phyloP scores from a whole-genome alignment of 2,329 filamentous ascomycete genomes.

The Colletotrichum karsti region DNA sequence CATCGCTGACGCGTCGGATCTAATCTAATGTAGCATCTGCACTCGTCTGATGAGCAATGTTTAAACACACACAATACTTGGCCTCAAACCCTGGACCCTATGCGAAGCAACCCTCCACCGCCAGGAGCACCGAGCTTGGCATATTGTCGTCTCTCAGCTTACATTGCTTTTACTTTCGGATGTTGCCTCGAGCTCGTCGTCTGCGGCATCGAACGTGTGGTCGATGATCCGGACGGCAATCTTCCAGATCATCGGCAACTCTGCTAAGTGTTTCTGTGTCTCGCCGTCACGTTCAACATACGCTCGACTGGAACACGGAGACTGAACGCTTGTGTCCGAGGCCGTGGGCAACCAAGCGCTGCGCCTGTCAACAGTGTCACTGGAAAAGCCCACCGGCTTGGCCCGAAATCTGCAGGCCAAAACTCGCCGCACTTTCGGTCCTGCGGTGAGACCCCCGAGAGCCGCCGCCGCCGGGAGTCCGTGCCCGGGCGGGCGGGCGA shows the following conservation, averaged over 20 bases:
- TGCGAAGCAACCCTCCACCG: background rate
- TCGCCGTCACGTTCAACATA: background rate
- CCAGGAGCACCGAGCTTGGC: background rate
- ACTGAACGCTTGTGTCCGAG: background rate
- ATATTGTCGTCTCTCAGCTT: background rate
- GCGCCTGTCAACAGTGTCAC: background rate
- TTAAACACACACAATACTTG: background rate
- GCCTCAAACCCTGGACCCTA: background rate
- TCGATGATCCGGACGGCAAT: background rate
- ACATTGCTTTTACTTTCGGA: background rate
- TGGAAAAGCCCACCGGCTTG: background rate
- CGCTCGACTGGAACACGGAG: background rate
- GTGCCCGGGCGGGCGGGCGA: background rate
- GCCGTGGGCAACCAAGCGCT: background rate
- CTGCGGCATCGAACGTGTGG: background rate
- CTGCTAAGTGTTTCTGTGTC: background rate
- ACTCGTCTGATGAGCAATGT: slow-evolving; percentile 7
- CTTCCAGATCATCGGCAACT: background rate
- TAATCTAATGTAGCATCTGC: background rate
- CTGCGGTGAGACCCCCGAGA: background rate
- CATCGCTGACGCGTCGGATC: slow-evolving; percentile 1
- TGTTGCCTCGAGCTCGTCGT: background rate
- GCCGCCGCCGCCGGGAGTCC: background rate
- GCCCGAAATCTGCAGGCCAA: background rate
- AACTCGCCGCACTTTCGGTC: background rate